Evolutionary conservation across 805 yeast genomes (phyloP).

Genomic region (Myxozyma udenii): DNA sequence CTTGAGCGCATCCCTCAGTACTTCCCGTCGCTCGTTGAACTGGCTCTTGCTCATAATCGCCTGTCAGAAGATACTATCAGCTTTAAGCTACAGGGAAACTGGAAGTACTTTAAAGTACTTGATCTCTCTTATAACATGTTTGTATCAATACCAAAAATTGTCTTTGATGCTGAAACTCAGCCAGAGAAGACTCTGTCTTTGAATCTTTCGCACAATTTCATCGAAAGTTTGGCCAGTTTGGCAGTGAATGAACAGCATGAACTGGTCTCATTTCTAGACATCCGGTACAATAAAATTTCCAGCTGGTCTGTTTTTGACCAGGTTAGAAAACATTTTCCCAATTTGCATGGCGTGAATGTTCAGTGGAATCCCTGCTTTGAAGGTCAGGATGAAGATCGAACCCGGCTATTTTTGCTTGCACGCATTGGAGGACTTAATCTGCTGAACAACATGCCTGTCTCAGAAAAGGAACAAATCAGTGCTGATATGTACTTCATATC

Average conservation of each 20-base stretch:
- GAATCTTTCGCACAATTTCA: slow-evolving; percentile 42
- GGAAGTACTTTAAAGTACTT: slow-evolving; percentile 30
- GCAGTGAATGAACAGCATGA: not conserved
- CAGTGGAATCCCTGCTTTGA: slow-evolving; percentile 52
- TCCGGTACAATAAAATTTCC: slow-evolving; percentile 50
- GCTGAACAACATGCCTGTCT: slow-evolving; percentile 59
- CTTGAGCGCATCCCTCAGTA: slow-evolving; percentile 21
- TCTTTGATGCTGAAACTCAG: not conserved
- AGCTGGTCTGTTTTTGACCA: slow-evolving; percentile 52
- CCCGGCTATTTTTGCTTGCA: slow-evolving; percentile 45
- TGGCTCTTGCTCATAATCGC: slow-evolving; percentile 41
- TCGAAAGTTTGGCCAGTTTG: slow-evolving; percentile 25
- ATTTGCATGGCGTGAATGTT: slow-evolving; percentile 48
- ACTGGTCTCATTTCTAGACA: slow-evolving; percentile 43
- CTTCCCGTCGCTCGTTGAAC: slow-evolving; percentile 43
- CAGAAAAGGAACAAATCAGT: slow-evolving; percentile 50
- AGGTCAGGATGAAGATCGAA: slow-evolving; percentile 32
- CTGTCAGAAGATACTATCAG: not conserved
- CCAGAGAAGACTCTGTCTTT: slow-evolving; percentile 24
- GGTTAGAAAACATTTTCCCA: slow-evolving; percentile 42
- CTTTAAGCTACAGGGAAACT: slow-evolving; percentile 8
- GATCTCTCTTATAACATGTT: slow-evolving; percentile 48
- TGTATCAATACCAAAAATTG: slow-evolving; percentile 34
- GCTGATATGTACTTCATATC: slow-evolving; percentile 68
- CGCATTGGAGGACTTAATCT: slow-evolving; percentile 42